Base-by-base conservation (phyloP, 805 yeast species). In the Wickerhamiella cacticola region DNA sequence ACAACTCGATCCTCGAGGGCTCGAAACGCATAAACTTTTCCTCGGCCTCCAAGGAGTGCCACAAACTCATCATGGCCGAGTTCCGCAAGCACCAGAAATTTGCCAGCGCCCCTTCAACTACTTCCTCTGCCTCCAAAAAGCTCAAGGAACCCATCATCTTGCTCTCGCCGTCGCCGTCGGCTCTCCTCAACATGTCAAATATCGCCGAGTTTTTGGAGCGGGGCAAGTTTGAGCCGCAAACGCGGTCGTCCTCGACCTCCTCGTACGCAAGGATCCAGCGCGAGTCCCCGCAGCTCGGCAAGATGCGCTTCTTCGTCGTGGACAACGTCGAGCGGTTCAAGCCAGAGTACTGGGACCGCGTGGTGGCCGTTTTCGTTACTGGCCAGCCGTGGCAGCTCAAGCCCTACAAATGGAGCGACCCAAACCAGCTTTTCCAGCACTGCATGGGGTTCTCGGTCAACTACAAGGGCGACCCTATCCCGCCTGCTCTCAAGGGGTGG, bases 361-460 rank as follows among this genome's bases (percentile, higher is more conserved):
- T 92, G 1, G 84, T 89, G 43, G 96, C 95, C 0, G 83, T 92
- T 33, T 81, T 92, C 68, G 89, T 96, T 15, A 89, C 96, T 9
- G 99, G 99, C 10, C 98, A 92, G 67, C 72, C 80, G 48, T 92
- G 99, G 99, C 99, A 92, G 67, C 85, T 92, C 67, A 77, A 83
- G 59, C 76, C 79, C 57, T 92, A 89, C 65, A 82, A 81, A 61
- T 82, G 87, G 78, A 72, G 78, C 34, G 77, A 80, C 48, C 96
- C 98, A 2, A 78, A 81, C 51, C 70, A 70, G 39, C 70, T 92
- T 53, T 92, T 92, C 64, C 92, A 82, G 59, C 79, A 76, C 55
- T 82, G 82, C 54, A 78, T 81, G 51, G 98, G 98, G 1, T 88
- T 76, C 60, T 83, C 77, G 57, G 71, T 87, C 55, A 72, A 79